Percentiles rank a stretch among this genome's conserved stretches.
Evolutionary conservation across 2,329 filamentous ascomycete species (phyloP).

Genomic region (Curvularia hawaiiensis): DNA sequence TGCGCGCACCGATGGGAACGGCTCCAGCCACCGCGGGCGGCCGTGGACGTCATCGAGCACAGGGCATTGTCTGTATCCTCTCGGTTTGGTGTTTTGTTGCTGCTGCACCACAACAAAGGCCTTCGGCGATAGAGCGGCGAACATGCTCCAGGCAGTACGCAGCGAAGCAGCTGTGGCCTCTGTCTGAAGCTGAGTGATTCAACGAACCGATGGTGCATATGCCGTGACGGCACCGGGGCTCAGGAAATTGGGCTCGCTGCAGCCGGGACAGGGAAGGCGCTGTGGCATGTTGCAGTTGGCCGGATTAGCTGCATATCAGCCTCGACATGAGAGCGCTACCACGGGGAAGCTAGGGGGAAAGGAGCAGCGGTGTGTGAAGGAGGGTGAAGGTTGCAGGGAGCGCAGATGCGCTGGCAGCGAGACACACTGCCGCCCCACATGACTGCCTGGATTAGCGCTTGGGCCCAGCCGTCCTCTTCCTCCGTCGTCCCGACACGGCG

Average conservation of each 20-base stretch:
- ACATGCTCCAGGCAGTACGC: constrained; percentile 17
- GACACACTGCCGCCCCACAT: constrained; percentile 3
- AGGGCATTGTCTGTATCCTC: constrained; percentile 13
- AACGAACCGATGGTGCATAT: constrained; percentile 26
- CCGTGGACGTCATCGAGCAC: constrained; percentile 31
- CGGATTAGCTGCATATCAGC: constrained; percentile 30
- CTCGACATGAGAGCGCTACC: constrained; percentile 23
- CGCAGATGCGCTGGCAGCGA: constrained; percentile 16
- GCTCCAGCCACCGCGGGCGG: constrained; percentile 31
- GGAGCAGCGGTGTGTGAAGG: constrained; percentile 19
- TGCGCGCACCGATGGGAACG: constrained; percentile 36
- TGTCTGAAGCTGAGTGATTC: constrained; percentile 19
- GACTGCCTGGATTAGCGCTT: constrained; percentile 4
- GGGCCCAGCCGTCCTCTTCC: constrained; percentile 1
- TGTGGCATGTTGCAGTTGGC: constrained; percentile 44
- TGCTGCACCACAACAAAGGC: neutral
- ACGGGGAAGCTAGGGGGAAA: constrained; percentile 11
- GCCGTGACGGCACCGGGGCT: constrained; percentile 25
- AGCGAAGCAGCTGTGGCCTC: constrained; percentile 13
- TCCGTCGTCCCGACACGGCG: constrained; percentile 5
- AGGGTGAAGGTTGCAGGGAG: constrained; percentile 6
- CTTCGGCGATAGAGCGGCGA: neutral
- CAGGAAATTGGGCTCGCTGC: constrained; percentile 36
- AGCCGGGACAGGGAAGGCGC: constrained; percentile 31
- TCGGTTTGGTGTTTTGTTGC: constrained; percentile 26